These are phyloP conservation scores for Rhododendron henanense DNA, from an alignment of 148 eudicot genomes.

Conservation along the genomic window DNA sequence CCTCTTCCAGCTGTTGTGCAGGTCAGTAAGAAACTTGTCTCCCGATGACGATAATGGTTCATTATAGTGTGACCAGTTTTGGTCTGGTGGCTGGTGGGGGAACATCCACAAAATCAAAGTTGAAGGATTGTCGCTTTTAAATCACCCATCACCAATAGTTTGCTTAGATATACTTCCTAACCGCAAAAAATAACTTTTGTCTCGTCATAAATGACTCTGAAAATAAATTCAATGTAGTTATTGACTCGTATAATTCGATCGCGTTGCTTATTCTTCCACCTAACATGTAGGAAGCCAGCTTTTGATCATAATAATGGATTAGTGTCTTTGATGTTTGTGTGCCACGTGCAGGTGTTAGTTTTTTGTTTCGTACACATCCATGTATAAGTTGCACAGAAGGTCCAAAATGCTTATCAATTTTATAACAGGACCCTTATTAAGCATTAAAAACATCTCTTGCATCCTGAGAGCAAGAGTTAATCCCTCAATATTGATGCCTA, in stretches of 20 bases:
- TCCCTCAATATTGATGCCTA: not conserved
- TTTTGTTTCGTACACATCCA: not conserved
- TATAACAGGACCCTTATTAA: not conserved
- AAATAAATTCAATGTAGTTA: not conserved
- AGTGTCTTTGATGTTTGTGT: not conserved
- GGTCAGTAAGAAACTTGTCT: conserved; percentile 34
- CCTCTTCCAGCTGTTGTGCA: conserved; percentile 93
- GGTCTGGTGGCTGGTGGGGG: not conserved
- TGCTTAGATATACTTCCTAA: not conserved
- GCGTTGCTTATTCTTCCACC: not conserved
- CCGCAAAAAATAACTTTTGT: not conserved
- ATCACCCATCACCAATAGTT: conserved; percentile 2
- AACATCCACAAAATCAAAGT: not conserved
- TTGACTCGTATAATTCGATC: not conserved
- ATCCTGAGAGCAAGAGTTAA: not conserved
- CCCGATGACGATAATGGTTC: not conserved
- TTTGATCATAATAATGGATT: not conserved
- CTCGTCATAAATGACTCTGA: not conserved
- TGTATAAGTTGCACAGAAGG: not conserved
- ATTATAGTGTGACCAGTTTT: not conserved
- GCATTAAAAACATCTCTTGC: not conserved
- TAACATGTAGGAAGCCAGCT: not conserved
- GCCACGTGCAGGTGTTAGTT: not conserved
- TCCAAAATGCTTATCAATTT: not conserved
- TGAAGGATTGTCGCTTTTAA: not conserved